Evolutionary conservation across 495 filamentous ascomycete species (phyloP).

Genomic region (Hypoxylon trugodes): DNA sequence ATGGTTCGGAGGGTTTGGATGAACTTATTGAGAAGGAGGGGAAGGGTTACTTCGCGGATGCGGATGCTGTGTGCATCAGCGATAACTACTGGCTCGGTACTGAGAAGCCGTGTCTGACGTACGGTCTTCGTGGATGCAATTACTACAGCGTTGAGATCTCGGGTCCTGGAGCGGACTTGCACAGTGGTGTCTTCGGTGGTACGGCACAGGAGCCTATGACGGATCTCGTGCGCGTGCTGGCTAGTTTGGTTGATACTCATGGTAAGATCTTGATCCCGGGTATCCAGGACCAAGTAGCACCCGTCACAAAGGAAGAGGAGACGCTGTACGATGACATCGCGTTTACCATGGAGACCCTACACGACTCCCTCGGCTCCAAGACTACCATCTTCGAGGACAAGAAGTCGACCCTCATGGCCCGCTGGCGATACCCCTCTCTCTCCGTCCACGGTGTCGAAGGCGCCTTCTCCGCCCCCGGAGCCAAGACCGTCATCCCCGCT

Average conservation of each 20-base stretch:
- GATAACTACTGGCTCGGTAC: constrained; percentile 99
- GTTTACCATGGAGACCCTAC: constrained; percentile 94
- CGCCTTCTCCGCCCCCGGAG: constrained; percentile 90
- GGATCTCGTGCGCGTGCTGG: constrained; percentile 83
- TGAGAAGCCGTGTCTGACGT: constrained; percentile 96
- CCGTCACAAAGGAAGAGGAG: constrained; percentile 85
- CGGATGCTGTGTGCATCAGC: constrained; percentile 96
- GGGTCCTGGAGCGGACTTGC: constrained; percentile 91
- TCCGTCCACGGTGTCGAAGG: constrained; percentile 98
- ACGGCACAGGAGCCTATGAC: constrained; percentile 98
- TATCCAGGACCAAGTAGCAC: constrained; percentile 88
- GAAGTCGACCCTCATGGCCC: constrained; percentile 89
- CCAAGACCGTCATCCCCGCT: constrained; percentile 98
- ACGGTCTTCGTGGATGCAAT: constrained; percentile 96
- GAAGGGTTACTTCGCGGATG: constrained; percentile 90
- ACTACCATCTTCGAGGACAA: constrained; percentile 87
- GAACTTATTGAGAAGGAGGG: constrained; percentile 90
- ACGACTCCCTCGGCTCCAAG: constrained; percentile 86
- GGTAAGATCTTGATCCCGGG: constrained; percentile 92
- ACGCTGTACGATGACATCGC: constrained; percentile 82
- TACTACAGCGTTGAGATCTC: constrained; percentile 91
- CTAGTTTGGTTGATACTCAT: constrained; percentile 82
- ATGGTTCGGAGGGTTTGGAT: constrained; percentile 95
- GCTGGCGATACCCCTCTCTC: constrained; percentile 92
- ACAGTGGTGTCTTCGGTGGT: constrained; percentile 96